Evolutionary conservation across 768 basidiomycete genomes (phyloP).

Genomic region (Dentipellis fragilis): DNA sequence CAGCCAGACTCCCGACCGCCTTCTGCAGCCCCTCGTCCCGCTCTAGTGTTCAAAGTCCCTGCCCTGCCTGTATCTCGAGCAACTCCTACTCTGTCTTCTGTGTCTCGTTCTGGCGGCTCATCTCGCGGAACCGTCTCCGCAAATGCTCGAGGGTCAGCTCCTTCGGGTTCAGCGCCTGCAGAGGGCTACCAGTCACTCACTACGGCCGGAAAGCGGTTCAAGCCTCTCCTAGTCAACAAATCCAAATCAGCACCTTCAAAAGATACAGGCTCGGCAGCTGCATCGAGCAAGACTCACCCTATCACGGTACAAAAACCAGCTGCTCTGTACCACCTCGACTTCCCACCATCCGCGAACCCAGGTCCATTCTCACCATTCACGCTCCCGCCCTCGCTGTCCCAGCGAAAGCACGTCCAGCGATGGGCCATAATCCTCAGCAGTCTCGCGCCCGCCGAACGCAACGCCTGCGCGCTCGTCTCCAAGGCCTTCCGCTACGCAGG

Average conservation of each 20-base stretch:
- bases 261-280: too few relatives aligned
- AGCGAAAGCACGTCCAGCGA: slow-evolving; percentile 42
- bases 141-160: too few relatives aligned
- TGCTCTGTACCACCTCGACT: slow-evolving; percentile 24
- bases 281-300: too few relatives aligned
- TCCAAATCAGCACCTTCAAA: not conserved
- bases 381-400: slow-evolving; percentile 47
- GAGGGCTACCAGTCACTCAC: not conserved
- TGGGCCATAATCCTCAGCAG: slow-evolving; percentile 47
- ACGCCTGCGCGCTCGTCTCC: slow-evolving; percentile 41
- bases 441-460: slow-evolving; percentile 34
- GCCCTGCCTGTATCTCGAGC: not conserved
- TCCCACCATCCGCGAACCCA: slow-evolving; percentile 17
- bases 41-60: not conserved
- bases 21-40: not conserved
- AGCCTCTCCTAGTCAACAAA: slow-evolving; percentile 18
- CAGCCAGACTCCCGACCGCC: not conserved
- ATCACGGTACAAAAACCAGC: not conserved
- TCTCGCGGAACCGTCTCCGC: too few relatives aligned
- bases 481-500: slow-evolving; percentile 57
- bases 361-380: slow-evolving; percentile 30
- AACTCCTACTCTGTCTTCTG: too few relatives aligned
- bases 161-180: slow-evolving; percentile 1
- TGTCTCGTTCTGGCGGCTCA: too few relatives aligned
- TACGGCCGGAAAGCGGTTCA: slow-evolving; percentile 15